Percentiles rank a stretch among this genome's conserved stretches.
Conservation (phyloP, 768 basidiomycete genomes). For the Chalciporus chontae region DNA sequence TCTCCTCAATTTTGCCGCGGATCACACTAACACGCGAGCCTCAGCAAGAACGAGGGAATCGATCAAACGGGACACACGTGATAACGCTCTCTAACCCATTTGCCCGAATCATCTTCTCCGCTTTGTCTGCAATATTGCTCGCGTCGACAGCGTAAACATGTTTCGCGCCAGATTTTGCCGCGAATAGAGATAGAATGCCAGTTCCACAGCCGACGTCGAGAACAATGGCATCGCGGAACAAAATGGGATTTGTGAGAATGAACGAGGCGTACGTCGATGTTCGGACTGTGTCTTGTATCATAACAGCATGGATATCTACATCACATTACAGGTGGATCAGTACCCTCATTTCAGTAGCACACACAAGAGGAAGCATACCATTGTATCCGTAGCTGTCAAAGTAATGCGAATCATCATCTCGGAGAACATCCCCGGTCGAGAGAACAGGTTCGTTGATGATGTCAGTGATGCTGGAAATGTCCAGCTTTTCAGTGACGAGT, state of each 20-base stretch:
- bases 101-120: slow-evolving; percentile 69
- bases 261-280: slow-evolving; percentile 92
- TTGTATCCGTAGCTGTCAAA: slow-evolving; percentile 89
- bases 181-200: slow-evolving; percentile 87
- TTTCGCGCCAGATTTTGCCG: slow-evolving; percentile 85
- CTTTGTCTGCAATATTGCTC: slow-evolving; percentile 75
- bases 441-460: slow-evolving; percentile 35
- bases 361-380: slow-evolving; percentile 43
- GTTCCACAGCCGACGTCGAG: slow-evolving; percentile 97
- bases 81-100: slow-evolving; percentile 75
- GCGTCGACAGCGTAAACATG: slow-evolving; percentile 92
- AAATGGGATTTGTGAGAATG: slow-evolving; percentile 74
- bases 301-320: slow-evolving; percentile 89
- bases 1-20: slow-evolving; percentile 87
- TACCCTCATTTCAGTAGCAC: too few species aligned
- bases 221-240: slow-evolving; percentile 84
- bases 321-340: neutral
- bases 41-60: neutral
- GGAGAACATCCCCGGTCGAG: slow-evolving; percentile 25
- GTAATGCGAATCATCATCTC: slow-evolving; percentile 93
- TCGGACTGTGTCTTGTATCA: slow-evolving; percentile 94
- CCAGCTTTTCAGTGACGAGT: slow-evolving; percentile 52
- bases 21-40: slow-evolving; percentile 53
- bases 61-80: slow-evolving; percentile 39
- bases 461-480: slow-evolving; percentile 43